Evolutionary conservation across 495 filamentous ascomycete species (phyloP), one percentile per base, ranked within the genome.

Genomic region (Penicillium verhagenii): DNA sequence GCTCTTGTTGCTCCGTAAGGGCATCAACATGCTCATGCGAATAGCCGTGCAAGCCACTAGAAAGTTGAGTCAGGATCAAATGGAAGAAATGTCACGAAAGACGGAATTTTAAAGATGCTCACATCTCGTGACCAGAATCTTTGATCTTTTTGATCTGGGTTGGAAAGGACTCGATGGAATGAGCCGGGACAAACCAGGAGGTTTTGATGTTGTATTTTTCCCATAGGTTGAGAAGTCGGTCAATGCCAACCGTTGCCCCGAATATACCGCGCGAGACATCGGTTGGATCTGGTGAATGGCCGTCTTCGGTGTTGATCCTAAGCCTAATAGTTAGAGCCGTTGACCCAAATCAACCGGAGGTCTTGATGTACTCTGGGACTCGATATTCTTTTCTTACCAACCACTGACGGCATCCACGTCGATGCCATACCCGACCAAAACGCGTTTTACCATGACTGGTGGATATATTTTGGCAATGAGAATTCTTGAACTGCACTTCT

Each of bases 121-220:
- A 53, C 50, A 70, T 67, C 43, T 72, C 64, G 31, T 76, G 73
- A 7, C 74, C 74, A 6, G 58, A 61, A 53, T 76, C 70, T 3
- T 67, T 57, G 23, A 76, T 60, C 52, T 70, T 71, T 28, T 59
- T 53, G 2, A 73, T 39, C 42, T 76, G 64, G 13, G 50, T 45
- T 1, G 74, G 73, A 51, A 77, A 77, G 2, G 64, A 62, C 26
- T 75, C 70, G 5, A 73, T 16, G 6, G 58, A 62, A 61, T 77
- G 74, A 14, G 59, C 67, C 10, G 74, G 74, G 5, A 69, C 58
- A 60, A 77, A 77, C 67, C 68, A 77, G 1, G 74, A 74, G 19
- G 70, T 62, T 35, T 69, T 71, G 59, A 77, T 76, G 39, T 58
- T 53, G 55, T 70, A 68, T 26, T 70, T 73, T 49, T 64, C 57